Conservation (phyloP, 2,329 filamentous ascomycete genomes). For the Fusarium sublunatum region DNA sequence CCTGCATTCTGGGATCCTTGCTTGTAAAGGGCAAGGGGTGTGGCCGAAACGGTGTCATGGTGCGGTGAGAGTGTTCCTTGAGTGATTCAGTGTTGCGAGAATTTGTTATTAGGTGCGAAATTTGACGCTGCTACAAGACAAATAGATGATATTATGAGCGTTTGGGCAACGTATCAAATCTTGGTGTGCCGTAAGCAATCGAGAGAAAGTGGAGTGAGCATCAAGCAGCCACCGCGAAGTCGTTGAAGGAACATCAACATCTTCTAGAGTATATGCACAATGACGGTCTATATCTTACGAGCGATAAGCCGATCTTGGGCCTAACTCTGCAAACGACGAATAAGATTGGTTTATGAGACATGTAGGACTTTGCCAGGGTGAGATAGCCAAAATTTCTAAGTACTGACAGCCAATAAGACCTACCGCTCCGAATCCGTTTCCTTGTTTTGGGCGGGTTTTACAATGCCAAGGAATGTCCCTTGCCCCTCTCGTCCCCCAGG, state of each 20-base stretch:
- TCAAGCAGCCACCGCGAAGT: not conserved
- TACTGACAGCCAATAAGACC: not conserved
- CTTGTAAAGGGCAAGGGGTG: constrained; percentile 14
- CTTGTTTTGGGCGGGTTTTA: constrained; percentile 1
- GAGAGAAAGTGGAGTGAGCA: too few species aligned
- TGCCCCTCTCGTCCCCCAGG: not conserved
- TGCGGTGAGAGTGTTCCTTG: not conserved
- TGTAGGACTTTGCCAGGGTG: not conserved
- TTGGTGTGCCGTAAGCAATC: not conserved
- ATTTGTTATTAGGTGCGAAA: too few species aligned
- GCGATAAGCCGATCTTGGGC: not conserved
- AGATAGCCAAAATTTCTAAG: not conserved
- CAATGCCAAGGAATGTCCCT: not conserved
- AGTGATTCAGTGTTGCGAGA: too few species aligned
- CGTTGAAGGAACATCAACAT: not conserved
- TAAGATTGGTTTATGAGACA: not conserved
- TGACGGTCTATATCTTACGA: not conserved
- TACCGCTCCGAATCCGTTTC: not conserved
- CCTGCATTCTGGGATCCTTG: constrained; percentile 11
- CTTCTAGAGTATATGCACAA: not conserved
- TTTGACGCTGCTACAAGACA: too few species aligned
- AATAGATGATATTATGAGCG: too few species aligned
- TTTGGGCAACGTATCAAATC: too few species aligned
- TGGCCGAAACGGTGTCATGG: constrained; percentile 5
- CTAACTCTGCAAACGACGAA: not conserved